Evolutionary conservation across 2,329 filamentous ascomycete species (phyloP).

Genomic region (Fusarium concolor): DNA sequence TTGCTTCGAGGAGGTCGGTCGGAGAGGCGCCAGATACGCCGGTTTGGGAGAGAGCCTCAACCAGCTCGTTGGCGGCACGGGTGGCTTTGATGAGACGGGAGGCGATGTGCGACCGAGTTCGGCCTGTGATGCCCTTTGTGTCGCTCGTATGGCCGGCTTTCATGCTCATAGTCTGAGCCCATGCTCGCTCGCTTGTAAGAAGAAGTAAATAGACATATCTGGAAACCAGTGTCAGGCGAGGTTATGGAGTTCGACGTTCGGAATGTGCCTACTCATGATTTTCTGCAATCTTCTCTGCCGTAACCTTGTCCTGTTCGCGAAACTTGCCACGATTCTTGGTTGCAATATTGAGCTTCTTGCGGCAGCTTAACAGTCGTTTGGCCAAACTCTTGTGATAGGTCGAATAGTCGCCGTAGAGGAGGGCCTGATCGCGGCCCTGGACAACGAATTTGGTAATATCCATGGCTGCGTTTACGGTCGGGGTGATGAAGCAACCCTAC

Average conservation of each 20-base stretch:
- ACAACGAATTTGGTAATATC: conserved; percentile 90
- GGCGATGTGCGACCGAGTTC: conserved; percentile 87
- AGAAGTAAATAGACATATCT: conserved; percentile 85
- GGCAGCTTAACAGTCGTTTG: conserved; percentile 82
- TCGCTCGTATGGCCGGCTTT: conserved; percentile 85
- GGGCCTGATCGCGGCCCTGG: conserved; percentile 81
- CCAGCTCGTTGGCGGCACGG: conserved; percentile 74
- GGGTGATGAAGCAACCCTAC: background rate
- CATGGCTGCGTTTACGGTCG: conserved; percentile 63
- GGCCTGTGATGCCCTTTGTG: conserved; percentile 80
- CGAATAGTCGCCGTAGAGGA: conserved; percentile 89
- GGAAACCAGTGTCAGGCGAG: conserved; percentile 33
- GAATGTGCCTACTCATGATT: conserved; percentile 75
- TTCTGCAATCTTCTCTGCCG: conserved; percentile 77
- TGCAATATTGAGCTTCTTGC: conserved; percentile 85
- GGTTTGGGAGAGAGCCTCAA: conserved; percentile 72
- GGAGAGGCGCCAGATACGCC: conserved; percentile 72
- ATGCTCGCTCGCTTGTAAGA: conserved; percentile 88
- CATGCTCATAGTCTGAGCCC: conserved; percentile 96
- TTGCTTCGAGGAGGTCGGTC: conserved; percentile 83
- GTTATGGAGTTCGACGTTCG: background rate
- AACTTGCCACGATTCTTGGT: conserved; percentile 91
- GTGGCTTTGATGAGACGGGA: conserved; percentile 87
- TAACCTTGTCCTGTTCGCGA: conserved; percentile 75
- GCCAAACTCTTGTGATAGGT: conserved; percentile 84